Base-by-base conservation (phyloP, 2,329 filamentous ascomycete genomes). In the Alternaria novae-zelandiae region DNA sequence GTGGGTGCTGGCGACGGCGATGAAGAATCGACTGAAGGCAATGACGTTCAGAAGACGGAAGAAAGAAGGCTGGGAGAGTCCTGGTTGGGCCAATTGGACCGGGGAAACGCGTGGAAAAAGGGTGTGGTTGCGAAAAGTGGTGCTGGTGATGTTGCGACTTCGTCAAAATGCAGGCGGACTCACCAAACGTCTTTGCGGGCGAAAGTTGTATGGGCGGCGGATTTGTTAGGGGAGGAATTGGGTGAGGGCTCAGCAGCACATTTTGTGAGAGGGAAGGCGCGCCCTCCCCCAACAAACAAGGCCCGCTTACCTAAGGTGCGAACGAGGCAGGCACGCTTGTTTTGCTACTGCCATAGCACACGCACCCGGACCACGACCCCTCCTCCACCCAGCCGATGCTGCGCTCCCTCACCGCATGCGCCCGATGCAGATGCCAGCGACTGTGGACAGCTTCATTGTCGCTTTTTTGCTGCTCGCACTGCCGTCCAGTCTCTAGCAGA, bases 91-190 rank as follows among this genome's bases (percentile, higher is more conserved):
- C 72, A 73, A 74, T 71, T 63, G 69, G 61, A 62, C 65, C 67
- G 66, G 70, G 69, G 73, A 77, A 76, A 79, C 67, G 75, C 72
- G 74, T 70, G 60, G 57, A 72, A 75, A 75, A 74, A 70, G 62
- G 62, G 65, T 66, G 66, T 69, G 67, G 73, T 71, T 70, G 70
- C 67, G 69, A 66, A 68, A 70, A 65, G 68, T 64, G 69, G 63
- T 69, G 68, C 62, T 71, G 62, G 61, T 56, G 57, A 54, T 62
- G 64, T 54, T 67, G 66, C 61, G 61, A 69, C 56, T 62, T 59
- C 12, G 60, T 49, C 55, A 54, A 54, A 54, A 54, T 63, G 20
- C 67, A 74, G 72, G 76, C 75, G 66, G 67, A 79, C 77, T 73
- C 66, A 78, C 77, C 73, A 73, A 71, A 72, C 57, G 67, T 64